These are phyloP conservation scores for Phytophthora cajani DNA, from an alignment of 352 stramenopile species.

Conservation along the genomic window DNA sequence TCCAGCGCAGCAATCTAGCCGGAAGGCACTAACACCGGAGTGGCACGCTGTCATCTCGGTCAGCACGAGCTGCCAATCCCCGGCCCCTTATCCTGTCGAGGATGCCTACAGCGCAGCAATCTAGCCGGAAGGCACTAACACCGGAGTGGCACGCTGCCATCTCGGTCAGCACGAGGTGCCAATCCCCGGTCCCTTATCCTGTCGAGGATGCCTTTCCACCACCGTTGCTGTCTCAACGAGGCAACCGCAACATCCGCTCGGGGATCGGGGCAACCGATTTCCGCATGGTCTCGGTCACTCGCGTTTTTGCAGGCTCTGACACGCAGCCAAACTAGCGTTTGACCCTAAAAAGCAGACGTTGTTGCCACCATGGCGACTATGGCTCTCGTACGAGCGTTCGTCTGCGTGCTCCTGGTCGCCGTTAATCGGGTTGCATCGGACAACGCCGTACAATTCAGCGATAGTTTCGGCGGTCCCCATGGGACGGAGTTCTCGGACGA, in stretches of 20 bases:
- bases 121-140: slow-evolving; percentile 6
- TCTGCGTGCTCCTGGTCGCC: not conserved
- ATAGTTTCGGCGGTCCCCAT: slow-evolving; percentile 15
- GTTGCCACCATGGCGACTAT: not conserved
- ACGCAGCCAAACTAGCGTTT: not conserved
- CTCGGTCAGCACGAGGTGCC: not conserved
- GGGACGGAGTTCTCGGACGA: slow-evolving; percentile 13
- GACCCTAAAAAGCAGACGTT: not conserved
- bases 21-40: slow-evolving; percentile 1
- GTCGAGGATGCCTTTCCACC: slow-evolving; percentile 3
- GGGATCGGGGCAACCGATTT: not conserved
- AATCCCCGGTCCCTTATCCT: not conserved
- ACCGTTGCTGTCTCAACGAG: slow-evolving; percentile 2
- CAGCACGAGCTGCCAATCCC: slow-evolving; percentile 1
- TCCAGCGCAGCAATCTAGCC: not conserved
- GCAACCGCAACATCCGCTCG: slow-evolving; percentile 4
- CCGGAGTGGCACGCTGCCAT: not conserved
- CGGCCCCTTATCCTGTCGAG: not conserved
- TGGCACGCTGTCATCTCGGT: not conserved
- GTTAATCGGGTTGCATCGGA: not conserved
- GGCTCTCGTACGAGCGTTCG: not conserved
- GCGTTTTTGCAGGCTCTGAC: not conserved
- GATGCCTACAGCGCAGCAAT: not conserved
- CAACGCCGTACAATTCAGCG: slow-evolving; percentile 5
- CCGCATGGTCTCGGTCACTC: not conserved